These are phyloP conservation scores for Trichosporon sp. DNA, from an alignment of 1,284 basidiomycete species.

Conservation along the genomic window DNA sequence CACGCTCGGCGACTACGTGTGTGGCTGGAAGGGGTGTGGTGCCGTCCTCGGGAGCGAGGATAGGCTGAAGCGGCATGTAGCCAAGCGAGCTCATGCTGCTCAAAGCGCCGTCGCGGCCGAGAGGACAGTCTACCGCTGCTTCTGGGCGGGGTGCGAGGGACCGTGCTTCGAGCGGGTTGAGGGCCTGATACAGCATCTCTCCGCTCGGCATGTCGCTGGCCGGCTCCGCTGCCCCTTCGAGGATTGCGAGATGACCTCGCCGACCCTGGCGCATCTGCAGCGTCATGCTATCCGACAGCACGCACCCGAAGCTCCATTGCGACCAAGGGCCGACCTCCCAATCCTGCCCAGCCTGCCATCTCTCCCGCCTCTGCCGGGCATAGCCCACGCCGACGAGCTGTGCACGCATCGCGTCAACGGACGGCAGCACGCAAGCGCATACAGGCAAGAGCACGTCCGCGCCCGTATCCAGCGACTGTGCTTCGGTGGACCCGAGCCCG, in stretches of 20 bases:
- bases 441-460: slow-evolving; percentile 9
- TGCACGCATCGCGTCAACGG: not conserved
- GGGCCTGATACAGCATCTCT: slow-evolving; percentile 42
- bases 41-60: slow-evolving; percentile 41
- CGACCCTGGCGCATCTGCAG: slow-evolving; percentile 40
- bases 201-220: slow-evolving; percentile 41
- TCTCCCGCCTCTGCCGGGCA: not conserved
- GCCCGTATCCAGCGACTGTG: slow-evolving; percentile 11
- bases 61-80: slow-evolving; percentile 40
- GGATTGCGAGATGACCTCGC: slow-evolving; percentile 38
- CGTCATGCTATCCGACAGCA: not conserved
- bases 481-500: slow-evolving; percentile 6
- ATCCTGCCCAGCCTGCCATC: not conserved
- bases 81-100: slow-evolving; percentile 32
- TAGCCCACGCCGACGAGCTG: not conserved
- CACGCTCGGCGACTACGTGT: slow-evolving; percentile 33
- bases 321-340: not conserved
- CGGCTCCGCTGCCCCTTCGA: slow-evolving; percentile 41
- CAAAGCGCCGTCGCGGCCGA: slow-evolving; percentile 33
- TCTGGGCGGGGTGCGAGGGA: slow-evolving; percentile 42
- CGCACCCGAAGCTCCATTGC: slow-evolving; percentile 33
- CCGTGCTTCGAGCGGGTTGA: slow-evolving; percentile 38
- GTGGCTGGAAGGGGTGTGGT: slow-evolving; percentile 49
- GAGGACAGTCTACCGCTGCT: slow-evolving; percentile 34
- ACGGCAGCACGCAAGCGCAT: not conserved